Percentiles rank a stretch among this genome's conserved stretches.
These are phyloP conservation scores for Trametes gibbosa DNA, from an alignment of 768 basidiomycete species.

Conservation along the genomic window DNA sequence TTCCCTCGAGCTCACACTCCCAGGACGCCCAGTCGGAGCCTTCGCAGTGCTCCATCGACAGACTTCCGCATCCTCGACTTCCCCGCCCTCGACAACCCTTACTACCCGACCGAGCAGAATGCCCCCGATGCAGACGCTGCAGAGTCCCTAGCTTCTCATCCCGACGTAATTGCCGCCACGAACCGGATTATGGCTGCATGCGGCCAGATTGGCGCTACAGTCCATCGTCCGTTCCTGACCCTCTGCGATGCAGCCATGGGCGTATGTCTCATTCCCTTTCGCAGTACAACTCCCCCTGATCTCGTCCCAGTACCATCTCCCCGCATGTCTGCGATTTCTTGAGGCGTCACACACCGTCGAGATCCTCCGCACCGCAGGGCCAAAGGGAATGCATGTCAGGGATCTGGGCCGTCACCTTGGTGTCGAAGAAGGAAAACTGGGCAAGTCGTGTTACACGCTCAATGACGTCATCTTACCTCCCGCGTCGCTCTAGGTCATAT, in stretches of 20 bases:
- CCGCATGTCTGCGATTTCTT: conserved; percentile 69
- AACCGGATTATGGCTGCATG: conserved; percentile 66
- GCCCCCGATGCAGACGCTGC: conserved; percentile 23
- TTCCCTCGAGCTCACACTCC: background rate
- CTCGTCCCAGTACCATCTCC: conserved; percentile 59
- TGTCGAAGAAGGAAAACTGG: conserved; percentile 45
- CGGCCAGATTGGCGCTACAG: conserved; percentile 61
- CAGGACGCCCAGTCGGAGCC: conserved; percentile 4
- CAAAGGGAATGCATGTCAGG: conserved; percentile 48
- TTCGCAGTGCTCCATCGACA: background rate
- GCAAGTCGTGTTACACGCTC: conserved; percentile 32
- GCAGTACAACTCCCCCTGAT: background rate
- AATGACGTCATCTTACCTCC: background rate
- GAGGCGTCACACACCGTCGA: conserved; percentile 72
- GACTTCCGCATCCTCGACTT: conserved; percentile 24
- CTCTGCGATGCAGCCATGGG: conserved; percentile 72
- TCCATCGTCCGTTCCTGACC: conserved; percentile 67
- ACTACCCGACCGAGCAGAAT: conserved; percentile 20
- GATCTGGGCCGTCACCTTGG: conserved; percentile 38
- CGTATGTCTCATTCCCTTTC: conserved; percentile 38
- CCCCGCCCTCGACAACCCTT: conserved; percentile 26
- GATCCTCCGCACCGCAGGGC: conserved; percentile 64
- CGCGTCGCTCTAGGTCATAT: conserved; percentile 50
- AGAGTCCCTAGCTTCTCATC: conserved; percentile 58
- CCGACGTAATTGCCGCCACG: conserved; percentile 56